Evolutionary conservation across 148 eudicot species (phyloP), one percentile per base, ranked within the genome.

Genomic region (Rhododendron griersonianum): DNA sequence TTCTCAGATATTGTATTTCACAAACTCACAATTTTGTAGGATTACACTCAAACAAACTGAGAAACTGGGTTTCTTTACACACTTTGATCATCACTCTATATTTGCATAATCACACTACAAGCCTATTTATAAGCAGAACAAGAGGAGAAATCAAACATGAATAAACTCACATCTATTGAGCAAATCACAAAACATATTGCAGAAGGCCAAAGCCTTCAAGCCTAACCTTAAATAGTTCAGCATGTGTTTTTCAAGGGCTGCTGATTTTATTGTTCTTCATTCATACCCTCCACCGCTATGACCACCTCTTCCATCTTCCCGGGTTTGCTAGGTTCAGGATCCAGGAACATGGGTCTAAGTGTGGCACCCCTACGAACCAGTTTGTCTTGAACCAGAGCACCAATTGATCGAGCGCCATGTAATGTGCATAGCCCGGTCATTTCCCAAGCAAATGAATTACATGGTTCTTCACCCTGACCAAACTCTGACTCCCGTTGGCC

Each of bases 291-390:
- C 19, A 85, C 88, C 74, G 44, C 86, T 21, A 80, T 85, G n/a
- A 80, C 85, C 61, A 23, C 50, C 48, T 39, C 89, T 39, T 85
- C 87, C 84, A 81, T 87, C 81, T 86, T 91, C 83, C 81, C 96
- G 0, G 15, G 21, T 15, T 55, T 16, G 61, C 61, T 15, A 16
- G 61, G 5, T 55, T 15, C 3, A 55, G 19, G 21, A 55, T 15
- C 19, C 61, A 55, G 61, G 61, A 55, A 3, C 19, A 55, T 55
- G 61, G 5, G 19, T 55, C 61, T 5, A 83, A 93, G 35, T 11
- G 98, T 95, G 81, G 90, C 90, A 63, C 95, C 98, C 39, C 99
- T 98, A 57, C 94, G 98, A 82, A 95, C 96, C 90, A 98, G 92
- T 77, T 93, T 94, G 89, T 94, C 98, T 88, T 95, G 98, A 25